These are phyloP conservation scores for Phytophthora crassamura DNA, from an alignment of 352 stramenopile genomes.

Conservation along the genomic window DNA sequence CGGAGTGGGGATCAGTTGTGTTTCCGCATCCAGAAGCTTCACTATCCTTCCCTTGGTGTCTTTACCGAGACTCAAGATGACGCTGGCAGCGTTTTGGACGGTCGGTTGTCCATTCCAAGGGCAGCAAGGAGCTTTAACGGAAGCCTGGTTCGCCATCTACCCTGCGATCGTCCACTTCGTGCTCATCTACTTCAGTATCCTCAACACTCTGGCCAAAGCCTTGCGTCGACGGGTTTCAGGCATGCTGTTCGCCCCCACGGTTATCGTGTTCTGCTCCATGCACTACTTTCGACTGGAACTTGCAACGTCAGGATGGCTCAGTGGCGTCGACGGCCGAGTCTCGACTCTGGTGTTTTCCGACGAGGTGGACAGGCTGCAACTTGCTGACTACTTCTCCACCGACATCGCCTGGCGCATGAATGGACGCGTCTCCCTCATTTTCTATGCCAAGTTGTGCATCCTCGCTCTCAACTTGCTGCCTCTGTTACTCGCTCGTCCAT, in stretches of 20 bases:
- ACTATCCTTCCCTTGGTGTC: too few species aligned
- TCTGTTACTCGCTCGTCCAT: slow-evolving; percentile 2
- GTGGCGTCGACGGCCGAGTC: slow-evolving; percentile 21
- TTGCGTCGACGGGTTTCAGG: slow-evolving; percentile 21
- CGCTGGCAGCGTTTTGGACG: neutral
- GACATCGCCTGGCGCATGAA: slow-evolving; percentile 30
- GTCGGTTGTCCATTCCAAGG: neutral
- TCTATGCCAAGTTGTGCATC: slow-evolving; percentile 30
- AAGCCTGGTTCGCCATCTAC: neutral
- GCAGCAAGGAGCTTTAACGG: neutral
- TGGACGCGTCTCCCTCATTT: slow-evolving; percentile 22
- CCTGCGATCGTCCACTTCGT: neutral
- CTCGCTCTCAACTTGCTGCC: slow-evolving; percentile 15
- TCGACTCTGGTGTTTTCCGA: slow-evolving; percentile 12
- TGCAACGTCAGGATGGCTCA: slow-evolving; percentile 3
- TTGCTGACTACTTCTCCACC: slow-evolving; percentile 27
- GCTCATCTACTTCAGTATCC: slow-evolving; percentile 21
- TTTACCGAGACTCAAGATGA: neutral
- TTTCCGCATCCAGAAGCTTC: too few species aligned
- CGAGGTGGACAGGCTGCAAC: slow-evolving; percentile 1
- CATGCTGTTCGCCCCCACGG: slow-evolving; percentile 26
- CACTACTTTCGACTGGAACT: slow-evolving; percentile 24
- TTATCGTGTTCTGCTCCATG: slow-evolving; percentile 27
- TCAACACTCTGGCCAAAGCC: slow-evolving; percentile 38
- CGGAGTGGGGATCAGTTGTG: too few species aligned